phyloP scores from a whole-genome alignment of 192 early-diverging fungal genomes.

The Phlyctochytrium arcticum region DNA sequence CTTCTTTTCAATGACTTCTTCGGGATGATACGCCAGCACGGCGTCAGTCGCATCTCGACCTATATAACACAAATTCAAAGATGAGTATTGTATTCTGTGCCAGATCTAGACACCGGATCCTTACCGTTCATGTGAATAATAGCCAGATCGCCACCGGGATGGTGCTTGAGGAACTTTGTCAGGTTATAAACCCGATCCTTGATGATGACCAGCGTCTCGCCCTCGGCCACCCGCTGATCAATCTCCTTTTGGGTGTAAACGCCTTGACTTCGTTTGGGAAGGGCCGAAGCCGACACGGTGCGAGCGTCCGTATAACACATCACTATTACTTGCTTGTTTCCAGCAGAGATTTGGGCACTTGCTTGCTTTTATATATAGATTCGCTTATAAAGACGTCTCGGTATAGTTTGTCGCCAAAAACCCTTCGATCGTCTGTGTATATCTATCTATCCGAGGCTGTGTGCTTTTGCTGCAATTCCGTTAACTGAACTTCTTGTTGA shows the following conservation, averaged over 20 bases:
- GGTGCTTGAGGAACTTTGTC: constrained; percentile 62
- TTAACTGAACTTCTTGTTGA: too few species aligned
- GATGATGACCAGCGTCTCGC: constrained; percentile 77
- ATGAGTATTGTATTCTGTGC: not conserved
- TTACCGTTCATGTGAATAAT: constrained; percentile 81
- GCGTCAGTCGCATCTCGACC: constrained; percentile 84
- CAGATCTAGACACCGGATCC: not conserved
- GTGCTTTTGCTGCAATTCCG: too few species aligned
- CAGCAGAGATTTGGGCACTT: too few species aligned
- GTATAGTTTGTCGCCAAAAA: too few species aligned
- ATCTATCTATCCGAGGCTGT: too few species aligned
- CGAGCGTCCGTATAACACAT: not conserved
- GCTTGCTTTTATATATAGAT: too few species aligned
- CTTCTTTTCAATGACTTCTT: constrained; percentile 66
- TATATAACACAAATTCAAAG: constrained; percentile 12
- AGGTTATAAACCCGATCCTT: constrained; percentile 86
- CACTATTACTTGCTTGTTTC: too few species aligned
- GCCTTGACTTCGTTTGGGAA: not conserved
- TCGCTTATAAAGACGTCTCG: too few species aligned
- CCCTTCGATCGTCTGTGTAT: too few species aligned
- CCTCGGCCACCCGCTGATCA: constrained; percentile 7
- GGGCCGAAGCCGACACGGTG: not conserved
- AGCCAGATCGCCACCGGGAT: constrained; percentile 91
- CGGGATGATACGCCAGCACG: constrained; percentile 80
- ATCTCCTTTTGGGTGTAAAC: constrained; percentile 7